Evolutionary conservation across 306 rosid genomes (phyloP).

Genomic region (Chamaecrista fasciculata): DNA sequence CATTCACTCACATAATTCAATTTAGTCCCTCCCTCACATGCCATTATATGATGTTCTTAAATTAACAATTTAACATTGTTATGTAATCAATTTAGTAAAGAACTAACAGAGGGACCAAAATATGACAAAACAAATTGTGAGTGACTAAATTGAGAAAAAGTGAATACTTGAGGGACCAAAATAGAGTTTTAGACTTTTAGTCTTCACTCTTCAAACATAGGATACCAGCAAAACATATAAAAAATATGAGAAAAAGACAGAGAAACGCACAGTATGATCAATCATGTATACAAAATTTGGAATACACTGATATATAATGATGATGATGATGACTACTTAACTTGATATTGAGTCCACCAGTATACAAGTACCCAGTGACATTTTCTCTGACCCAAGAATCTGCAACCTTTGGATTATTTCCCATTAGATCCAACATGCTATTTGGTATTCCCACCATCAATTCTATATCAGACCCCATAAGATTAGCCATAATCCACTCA

Average conservation of each 20-base stretch:
- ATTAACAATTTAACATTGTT: too few species aligned
- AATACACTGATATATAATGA: not conserved
- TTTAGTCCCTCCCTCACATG: too few species aligned
- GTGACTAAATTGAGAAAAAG: too few species aligned
- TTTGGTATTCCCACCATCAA: conserved; percentile 86
- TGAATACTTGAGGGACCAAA: too few species aligned
- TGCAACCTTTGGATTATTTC: conserved; percentile 53
- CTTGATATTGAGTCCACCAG: conserved; percentile 83
- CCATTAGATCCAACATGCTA: conserved; percentile 53
- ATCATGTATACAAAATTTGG: not conserved
- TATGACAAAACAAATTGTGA: too few species aligned
- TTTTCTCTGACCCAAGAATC: conserved; percentile 70
- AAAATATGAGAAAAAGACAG: too few species aligned
- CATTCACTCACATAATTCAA: conserved; percentile 20
- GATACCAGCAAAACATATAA: too few species aligned
- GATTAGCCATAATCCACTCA: conserved; percentile 60
- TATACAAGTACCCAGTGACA: conserved; percentile 54
- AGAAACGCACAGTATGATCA: not conserved
- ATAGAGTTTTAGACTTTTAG: too few species aligned
- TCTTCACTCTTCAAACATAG: too few species aligned
- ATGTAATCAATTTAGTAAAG: too few species aligned
- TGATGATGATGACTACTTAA: conserved; percentile 31
- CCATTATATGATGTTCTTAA: too few species aligned
- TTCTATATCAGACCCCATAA: conserved; percentile 57
- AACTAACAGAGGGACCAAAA: too few species aligned